These are phyloP conservation scores for Celoporthe dispersa DNA, from an alignment of 2,329 filamentous ascomycete genomes.

Conservation along the genomic window DNA sequence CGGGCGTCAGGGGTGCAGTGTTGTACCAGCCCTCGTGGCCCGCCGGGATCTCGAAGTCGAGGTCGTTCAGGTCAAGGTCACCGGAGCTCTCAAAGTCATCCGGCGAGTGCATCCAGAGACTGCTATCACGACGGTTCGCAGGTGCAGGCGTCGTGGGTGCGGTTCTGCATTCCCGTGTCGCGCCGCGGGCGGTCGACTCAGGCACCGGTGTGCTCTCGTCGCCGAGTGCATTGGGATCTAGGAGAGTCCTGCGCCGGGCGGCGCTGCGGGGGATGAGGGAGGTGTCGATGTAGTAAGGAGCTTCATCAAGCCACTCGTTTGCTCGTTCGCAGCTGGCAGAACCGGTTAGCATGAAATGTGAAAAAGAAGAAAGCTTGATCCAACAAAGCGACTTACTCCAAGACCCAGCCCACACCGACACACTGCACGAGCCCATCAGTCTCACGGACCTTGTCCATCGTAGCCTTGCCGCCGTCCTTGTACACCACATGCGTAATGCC, in stretches of 20 bases:
- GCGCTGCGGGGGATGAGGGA: slow-evolving; percentile 70
- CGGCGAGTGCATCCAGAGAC: slow-evolving; percentile 59
- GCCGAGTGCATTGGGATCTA: slow-evolving; percentile 74
- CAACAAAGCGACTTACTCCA: slow-evolving; percentile 67
- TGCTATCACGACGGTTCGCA: slow-evolving; percentile 56
- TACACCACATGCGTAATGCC: slow-evolving; percentile 88
- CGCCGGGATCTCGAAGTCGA: slow-evolving; percentile 44
- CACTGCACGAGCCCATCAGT: slow-evolving; percentile 78
- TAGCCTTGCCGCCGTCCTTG: slow-evolving; percentile 83
- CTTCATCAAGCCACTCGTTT: slow-evolving; percentile 77
- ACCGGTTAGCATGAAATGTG: slow-evolving; percentile 35
- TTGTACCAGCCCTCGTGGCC: slow-evolving; percentile 43
- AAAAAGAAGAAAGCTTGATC: no score
- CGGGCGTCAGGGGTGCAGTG: slow-evolving; percentile 53
- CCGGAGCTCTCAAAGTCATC: slow-evolving; percentile 45
- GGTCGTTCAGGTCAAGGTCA: slow-evolving; percentile 40
- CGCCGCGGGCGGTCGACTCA: slow-evolving; percentile 38
- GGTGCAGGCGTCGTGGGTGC: slow-evolving; percentile 51
- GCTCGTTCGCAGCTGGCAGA: slow-evolving; percentile 70
- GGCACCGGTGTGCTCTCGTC: slow-evolving; percentile 69
- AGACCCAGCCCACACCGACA: slow-evolving; percentile 85
- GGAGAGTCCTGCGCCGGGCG: slow-evolving; percentile 75
- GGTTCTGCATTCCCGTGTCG: slow-evolving; percentile 43
- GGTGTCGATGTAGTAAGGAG: slow-evolving; percentile 70
- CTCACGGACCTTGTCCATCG: slow-evolving; percentile 78